Base-by-base conservation (phyloP, 495 filamentous ascomycete genomes). In the Ramalina intermedia region DNA sequence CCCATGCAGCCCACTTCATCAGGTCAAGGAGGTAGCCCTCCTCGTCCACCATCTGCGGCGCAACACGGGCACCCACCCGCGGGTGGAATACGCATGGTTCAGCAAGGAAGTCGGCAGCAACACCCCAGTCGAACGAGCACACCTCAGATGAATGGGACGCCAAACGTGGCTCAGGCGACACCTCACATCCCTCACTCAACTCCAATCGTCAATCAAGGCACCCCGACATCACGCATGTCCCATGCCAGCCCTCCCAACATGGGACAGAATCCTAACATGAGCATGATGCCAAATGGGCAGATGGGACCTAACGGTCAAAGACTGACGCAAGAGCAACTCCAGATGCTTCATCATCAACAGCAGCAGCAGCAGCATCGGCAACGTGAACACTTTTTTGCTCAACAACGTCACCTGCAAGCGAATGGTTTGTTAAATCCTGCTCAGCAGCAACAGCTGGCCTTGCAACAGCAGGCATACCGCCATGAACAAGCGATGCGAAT, bases 1-100 rank as follows among this genome's bases (percentile, higher is more conserved):
- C 73, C 86, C 0, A 91, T 94, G 87, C 79, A 79, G 38, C 72
- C 79, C 47, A 82, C 80, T n/a, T 78, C 81, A 33, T 89, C 85
- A 1, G 82, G 76, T 61, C 84, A 79, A 59, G 71, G 70, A 27
- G 81, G 79, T 43, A 86, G 81, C 55, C 89, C 88, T 17, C 71
- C 79, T 38, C 70, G 87, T 37, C 84, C 87, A 29, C 69, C 83
- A 14, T 93, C 87, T 45, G 79, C 86, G 5, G 69, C 82, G 41
- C 84, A 87, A 53, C 79, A 80, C 59, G 78, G 81, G 29, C 76
- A 78, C 41, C 73, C 76, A 0, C 80, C 77, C 5, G 44, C 44
- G 62, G 65, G 68, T 2, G 74, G 61, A 1, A 73, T 82, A 20
- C 76, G 70, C 40, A 94, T 93, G 86, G 80, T 72, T 9, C 71